Base-by-base conservation (phyloP, 345 rosid species). In the Turnera subulata region DNA sequence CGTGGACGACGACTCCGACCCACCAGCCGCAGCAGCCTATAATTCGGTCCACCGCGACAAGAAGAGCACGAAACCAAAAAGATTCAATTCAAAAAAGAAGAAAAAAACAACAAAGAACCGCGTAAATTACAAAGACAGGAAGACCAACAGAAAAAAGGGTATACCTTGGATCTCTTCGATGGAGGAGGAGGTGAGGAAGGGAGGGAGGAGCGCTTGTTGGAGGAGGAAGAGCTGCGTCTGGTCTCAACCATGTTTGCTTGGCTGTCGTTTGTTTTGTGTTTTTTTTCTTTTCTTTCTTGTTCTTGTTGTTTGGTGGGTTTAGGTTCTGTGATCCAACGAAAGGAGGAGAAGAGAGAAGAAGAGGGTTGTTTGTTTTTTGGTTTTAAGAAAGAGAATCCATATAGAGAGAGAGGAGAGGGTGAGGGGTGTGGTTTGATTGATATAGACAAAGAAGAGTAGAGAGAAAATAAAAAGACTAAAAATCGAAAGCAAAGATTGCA, bases 121-220 rank as follows among this genome's bases (percentile, higher is more conserved):
- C 8, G n/a, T n/a, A n/a, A n/a, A n/a, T n/a, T n/a, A n/a, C n/a
- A n/a, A n/a, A n/a, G 6, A 18, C 11, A 52, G 48, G 23, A 58
- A 50, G 3, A 55, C 50, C 45, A 38, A 48, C 4, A 14, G 24
- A 43, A n/a, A 62, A 58, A 21, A 46, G 9, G 18, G 40, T 35
- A n/a, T 16, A 87, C 99, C 87, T 85, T 94, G 69, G 95, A 77
- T 73, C 99, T 82, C 73, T 90, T 94, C 47, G 59, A 62, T 29
- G 82, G 63, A 16, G 87, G 76, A 5, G 84, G 76, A 17, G 86
- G 73, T 2, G 86, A 56, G 1, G 70, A 22, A 16, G 42, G 13
- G n/a, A 51, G 54, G 11, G 75, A 80, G n/a, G 84, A 60, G n/a
- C 96, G 92, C 75, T 90, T 94, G 53, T 86, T 73, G 53, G 96